Evolutionary conservation across 352 stramenopile species (phyloP).

Genomic region (Globisporangium camurandrum): DNA sequence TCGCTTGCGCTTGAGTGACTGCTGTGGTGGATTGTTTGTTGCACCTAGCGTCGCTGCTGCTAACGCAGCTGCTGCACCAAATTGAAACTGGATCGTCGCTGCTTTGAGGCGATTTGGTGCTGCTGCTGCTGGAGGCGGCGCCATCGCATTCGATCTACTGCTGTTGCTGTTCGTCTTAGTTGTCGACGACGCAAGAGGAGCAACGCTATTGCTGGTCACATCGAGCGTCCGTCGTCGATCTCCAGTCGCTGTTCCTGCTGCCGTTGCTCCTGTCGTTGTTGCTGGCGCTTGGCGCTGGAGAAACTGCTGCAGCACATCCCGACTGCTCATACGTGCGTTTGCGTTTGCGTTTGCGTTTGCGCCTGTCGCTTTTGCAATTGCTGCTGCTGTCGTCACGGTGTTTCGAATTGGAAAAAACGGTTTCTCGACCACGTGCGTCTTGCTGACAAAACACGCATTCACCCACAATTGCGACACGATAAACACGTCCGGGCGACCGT

Average conservation of each 20-base stretch:
- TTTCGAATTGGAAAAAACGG: constrained; percentile 57
- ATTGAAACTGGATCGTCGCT: constrained; percentile 15
- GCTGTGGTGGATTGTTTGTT: background rate
- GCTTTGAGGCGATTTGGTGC: too few species aligned
- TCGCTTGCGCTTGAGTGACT: constrained; percentile 23
- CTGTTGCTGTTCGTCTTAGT: constrained; percentile 1
- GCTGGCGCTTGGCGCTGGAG: too few species aligned
- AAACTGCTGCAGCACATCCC: too few species aligned
- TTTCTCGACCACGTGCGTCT: constrained; percentile 56
- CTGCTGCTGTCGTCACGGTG: constrained; percentile 1
- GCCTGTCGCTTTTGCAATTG: background rate
- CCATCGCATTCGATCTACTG: background rate
- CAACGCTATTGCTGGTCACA: too few species aligned
- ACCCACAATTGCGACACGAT: constrained; percentile 84
- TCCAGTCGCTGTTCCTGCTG: background rate
- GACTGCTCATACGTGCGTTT: background rate
- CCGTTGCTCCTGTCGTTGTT: background rate
- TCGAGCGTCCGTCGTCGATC: constrained; percentile 19
- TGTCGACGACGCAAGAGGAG: too few species aligned
- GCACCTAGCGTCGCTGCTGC: constrained; percentile 12
- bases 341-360: background rate
- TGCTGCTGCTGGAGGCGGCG: background rate
- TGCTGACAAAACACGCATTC: constrained; percentile 71
- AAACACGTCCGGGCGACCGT: constrained; percentile 32
- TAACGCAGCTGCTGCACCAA: constrained; percentile 11